Base-by-base conservation (phyloP, 2,329 filamentous ascomycete genomes). In the Colletotrichum tabaci region DNA sequence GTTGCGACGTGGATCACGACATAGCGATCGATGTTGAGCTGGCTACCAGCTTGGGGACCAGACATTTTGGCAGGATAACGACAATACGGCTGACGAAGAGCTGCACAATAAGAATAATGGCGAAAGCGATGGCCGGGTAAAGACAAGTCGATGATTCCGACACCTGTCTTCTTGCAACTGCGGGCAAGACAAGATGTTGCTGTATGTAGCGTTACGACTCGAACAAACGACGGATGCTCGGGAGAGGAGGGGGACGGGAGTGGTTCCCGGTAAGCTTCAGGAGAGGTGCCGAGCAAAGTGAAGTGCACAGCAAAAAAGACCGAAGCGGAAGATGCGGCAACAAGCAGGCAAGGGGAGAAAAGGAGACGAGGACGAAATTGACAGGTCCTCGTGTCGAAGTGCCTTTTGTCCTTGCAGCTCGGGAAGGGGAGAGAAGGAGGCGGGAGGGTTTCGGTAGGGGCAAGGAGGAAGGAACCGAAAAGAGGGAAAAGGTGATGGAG, bases 1-100 rank as follows among this genome's bases (percentile, higher is more conserved):
- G 96, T 99, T 75, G 96, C 96, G 80, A 98, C 96, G 84, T 99
- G 96, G 82, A 98, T 98, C 80, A 99, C 94, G 76, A 98, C 93
- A 85, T 98, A 99, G 83, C 96, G 94, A 86, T 99, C 96, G 84
- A 98, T 90, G 85, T 93, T 93, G 77, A 91, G 88, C 77, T 90
- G 89, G 61, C 86, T 87, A 81, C 81, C 80, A 77, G 86, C 85
- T 73, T 84, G 84, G 73, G 82, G 82, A 67, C 85, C 84, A 61
- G 73, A 74, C 82, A 87, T 87, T 74, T 74, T 82, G 76, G 53
- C 53, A 61, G 72, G 72, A 67, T 74, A 64, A 66, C 65, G 61
- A 66, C 56, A 66, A 57, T 55, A 67, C 67, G 69, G 67, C 66
- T 72, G 72, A 71, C 64, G 56, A 63, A 64, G 70, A 67, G 66